A percentile compares a stretch with the other conserved stretches of the same genome.
These are phyloP conservation scores for Tuber borchii DNA, from an alignment of 495 filamentous ascomycete species.

Conservation along the genomic window DNA sequence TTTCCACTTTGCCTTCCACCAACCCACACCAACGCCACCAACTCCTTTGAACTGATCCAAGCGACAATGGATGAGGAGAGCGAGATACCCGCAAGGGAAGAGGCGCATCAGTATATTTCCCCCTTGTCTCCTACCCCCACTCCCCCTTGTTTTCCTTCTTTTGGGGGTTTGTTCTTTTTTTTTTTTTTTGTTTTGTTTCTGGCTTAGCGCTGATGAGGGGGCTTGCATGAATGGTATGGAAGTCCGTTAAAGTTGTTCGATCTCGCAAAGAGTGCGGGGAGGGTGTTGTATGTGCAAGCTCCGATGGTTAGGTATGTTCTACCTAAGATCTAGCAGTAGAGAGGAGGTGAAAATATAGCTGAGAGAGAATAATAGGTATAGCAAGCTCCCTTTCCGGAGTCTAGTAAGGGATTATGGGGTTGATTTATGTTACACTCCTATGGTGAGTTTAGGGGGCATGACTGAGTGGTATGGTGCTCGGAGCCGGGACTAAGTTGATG, in stretches of 20 bases:
- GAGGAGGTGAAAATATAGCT: neutral
- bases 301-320: constrained; percentile 60
- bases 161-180: constrained; percentile 10
- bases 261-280: constrained; percentile 48
- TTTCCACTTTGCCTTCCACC: neutral
- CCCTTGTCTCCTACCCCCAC: constrained; percentile 3
- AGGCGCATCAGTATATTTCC: constrained; percentile 21
- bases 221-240: neutral
- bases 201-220: neutral
- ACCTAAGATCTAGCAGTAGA: neutral
- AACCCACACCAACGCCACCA: constrained; percentile 1
- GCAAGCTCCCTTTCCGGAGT: constrained; percentile 56
- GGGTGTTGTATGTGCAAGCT: constrained; percentile 54
- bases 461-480: neutral
- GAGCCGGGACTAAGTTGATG: neutral
- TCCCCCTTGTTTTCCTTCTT: neutral
- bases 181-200: neutral
- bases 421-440: constrained; percentile 62
- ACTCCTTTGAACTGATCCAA: neutral
- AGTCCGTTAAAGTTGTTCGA: constrained; percentile 58
- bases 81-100: constrained; percentile 27
- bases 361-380: constrained; percentile 35
- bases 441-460: constrained; percentile 43
- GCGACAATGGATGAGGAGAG: constrained; percentile 18
- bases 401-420: constrained; percentile 55